Conservation (phyloP, 495 filamentous ascomycete species). For the Penicillium coffeae region DNA sequence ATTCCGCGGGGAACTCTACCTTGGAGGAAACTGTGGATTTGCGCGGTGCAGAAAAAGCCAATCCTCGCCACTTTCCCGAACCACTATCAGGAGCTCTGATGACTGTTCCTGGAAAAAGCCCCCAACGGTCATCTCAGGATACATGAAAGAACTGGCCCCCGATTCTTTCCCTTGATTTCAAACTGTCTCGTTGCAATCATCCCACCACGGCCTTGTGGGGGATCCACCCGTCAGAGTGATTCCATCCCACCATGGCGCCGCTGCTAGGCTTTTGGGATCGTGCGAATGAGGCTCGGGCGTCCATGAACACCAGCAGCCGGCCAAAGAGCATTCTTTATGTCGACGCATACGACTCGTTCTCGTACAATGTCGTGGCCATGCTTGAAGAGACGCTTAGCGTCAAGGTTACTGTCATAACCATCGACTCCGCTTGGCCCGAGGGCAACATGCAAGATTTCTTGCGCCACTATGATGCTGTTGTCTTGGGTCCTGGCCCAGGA, state of each 20-base stretch:
- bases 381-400: slow-evolving; percentile 61
- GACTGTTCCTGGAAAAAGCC: not conserved
- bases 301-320: not conserved
- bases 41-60: too few relatives aligned
- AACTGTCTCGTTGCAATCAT: too few relatives aligned
- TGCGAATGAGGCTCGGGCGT: not conserved
- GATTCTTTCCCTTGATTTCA: not conserved
- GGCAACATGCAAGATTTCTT: slow-evolving; percentile 48
- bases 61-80: not conserved
- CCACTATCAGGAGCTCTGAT: not conserved
- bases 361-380: slow-evolving; percentile 84
- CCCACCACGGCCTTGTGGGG: too few relatives aligned
- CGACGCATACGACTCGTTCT: slow-evolving; percentile 94
- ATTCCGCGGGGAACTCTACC: too few relatives aligned
- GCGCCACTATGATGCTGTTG: slow-evolving; percentile 64
- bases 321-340: slow-evolving; percentile 68
- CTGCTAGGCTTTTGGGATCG: slow-evolving; percentile 31
- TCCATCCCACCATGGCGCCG: slow-evolving; percentile 28
- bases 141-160: not conserved
- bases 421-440: slow-evolving; percentile 55
- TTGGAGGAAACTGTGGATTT: too few relatives aligned
- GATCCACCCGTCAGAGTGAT: not conserved
- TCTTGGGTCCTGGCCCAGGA: slow-evolving; percentile 79
- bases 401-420: slow-evolving; percentile 66
- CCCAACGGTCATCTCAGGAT: not conserved